Conservation (phyloP, 495 filamentous ascomycete genomes). For the Penicillium coprophilum region DNA sequence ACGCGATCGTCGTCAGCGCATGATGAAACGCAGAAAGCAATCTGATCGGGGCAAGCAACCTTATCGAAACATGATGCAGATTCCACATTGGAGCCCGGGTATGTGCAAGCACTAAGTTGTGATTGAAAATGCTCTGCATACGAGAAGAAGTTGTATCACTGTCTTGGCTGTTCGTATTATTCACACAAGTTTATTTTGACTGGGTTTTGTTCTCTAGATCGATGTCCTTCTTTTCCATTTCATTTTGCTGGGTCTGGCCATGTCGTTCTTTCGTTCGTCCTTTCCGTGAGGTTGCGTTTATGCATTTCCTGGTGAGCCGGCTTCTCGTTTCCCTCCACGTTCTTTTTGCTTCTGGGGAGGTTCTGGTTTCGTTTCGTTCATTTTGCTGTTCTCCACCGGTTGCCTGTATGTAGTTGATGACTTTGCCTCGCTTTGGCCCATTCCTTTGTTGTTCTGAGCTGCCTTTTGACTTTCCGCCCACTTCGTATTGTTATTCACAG, state of each 20-base stretch:
- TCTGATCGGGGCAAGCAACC: conserved; percentile 10
- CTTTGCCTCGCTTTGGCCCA: neutral
- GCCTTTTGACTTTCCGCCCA: too few species aligned
- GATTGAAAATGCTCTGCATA: neutral
- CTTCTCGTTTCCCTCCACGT: neutral
- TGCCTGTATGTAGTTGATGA: neutral
- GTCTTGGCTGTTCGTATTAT: too few species aligned
- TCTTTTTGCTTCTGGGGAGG: neutral
- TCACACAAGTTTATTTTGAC: neutral
- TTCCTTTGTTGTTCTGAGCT: too few species aligned
- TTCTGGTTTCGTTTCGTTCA: neutral
- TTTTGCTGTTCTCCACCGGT: neutral
- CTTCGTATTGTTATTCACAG: too few species aligned
- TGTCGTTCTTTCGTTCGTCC: neutral
- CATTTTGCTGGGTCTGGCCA: neutral
- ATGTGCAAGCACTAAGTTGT: conserved; percentile 1
- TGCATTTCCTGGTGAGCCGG: neutral
- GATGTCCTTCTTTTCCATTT: neutral
- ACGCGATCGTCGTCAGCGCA: conserved; percentile 27
- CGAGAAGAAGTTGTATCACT: neutral
- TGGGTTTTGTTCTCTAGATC: neutral
- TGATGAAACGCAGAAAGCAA: conserved; percentile 13
- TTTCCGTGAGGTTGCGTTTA: neutral
- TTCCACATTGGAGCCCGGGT: conserved; percentile 16
- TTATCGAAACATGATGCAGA: conserved; percentile 26